These are phyloP conservation scores for Pyrus betulifolia DNA, from an alignment of 306 rosid genomes.

Conservation along the genomic window DNA sequence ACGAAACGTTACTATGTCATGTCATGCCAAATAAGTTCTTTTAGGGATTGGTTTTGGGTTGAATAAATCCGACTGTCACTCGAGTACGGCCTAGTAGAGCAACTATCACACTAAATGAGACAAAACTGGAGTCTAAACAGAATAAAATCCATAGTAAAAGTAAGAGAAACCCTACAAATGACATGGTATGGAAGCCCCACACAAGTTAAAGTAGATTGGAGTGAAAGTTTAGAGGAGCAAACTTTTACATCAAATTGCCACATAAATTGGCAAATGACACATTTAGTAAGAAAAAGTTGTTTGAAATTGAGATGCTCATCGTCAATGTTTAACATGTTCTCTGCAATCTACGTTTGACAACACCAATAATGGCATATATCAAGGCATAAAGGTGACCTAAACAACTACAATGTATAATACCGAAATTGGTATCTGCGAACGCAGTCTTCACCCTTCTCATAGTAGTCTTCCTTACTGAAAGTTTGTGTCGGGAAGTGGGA, in stretches of 20 bases:
- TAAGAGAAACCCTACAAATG: no score
- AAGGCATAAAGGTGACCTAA: neutral
- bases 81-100: neutral
- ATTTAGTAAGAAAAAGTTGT: no score
- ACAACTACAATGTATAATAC: constrained; percentile 31
- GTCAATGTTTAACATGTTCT: neutral
- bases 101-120: neutral
- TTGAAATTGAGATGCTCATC: neutral
- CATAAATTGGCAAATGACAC: no score
- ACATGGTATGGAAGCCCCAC: no score
- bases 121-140: no score
- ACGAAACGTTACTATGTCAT: neutral
- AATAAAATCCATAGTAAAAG: neutral
- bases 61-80: no score
- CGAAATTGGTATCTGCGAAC: constrained; percentile 65
- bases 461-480: constrained; percentile 65
- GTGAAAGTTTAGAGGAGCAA: no score
- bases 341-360: neutral
- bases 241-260: no score
- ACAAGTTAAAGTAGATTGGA: no score
- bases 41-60: no score
- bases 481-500: constrained; percentile 66
- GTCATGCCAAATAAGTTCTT: neutral
- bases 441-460: constrained; percentile 86
- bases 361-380: neutral